Evolutionary conservation across 2,329 filamentous ascomycete genomes (phyloP).

Genomic region (Diaporthe batatas): DNA sequence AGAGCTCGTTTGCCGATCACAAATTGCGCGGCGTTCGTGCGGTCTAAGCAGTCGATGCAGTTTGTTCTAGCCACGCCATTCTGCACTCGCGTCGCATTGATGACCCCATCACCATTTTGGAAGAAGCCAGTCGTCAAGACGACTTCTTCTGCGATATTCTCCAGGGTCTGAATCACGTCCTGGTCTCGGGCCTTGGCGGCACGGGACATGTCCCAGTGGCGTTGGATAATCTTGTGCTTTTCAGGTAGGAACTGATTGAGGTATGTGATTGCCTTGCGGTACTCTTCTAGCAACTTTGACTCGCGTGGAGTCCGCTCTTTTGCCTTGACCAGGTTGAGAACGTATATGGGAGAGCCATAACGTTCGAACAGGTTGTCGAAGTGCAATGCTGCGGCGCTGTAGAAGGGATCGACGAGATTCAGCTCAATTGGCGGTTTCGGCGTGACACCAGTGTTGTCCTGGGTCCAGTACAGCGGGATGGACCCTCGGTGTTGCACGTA

Average conservation of each 20-base stretch:
- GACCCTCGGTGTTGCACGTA: constrained; percentile 97
- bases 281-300: constrained; percentile 90
- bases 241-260: constrained; percentile 92
- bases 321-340: constrained; percentile 90
- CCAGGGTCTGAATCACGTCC: constrained; percentile 93
- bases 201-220: constrained; percentile 98
- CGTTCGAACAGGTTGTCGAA: constrained; percentile 95
- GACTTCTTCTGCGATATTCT: constrained; percentile 89
- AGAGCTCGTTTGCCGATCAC: constrained; percentile 96
- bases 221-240: constrained; percentile 89
- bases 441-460: constrained; percentile 93
- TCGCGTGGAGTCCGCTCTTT: constrained; percentile 91
- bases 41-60: constrained; percentile 97
- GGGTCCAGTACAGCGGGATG: constrained; percentile 97
- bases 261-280: constrained; percentile 88
- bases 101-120: constrained; percentile 84
- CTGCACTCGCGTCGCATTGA: constrained; percentile 78
- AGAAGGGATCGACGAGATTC: constrained; percentile 96
- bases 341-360: constrained; percentile 93
- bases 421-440: constrained; percentile 97
- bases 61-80: constrained; percentile 96
- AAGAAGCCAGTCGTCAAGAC: constrained; percentile 92
- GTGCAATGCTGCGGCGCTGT: constrained; percentile 90
- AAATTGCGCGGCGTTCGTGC: constrained; percentile 97
- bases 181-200: constrained; percentile 92